Conservation (phyloP, 2,329 filamentous ascomycete genomes). For the Penicillium sp. region DNA sequence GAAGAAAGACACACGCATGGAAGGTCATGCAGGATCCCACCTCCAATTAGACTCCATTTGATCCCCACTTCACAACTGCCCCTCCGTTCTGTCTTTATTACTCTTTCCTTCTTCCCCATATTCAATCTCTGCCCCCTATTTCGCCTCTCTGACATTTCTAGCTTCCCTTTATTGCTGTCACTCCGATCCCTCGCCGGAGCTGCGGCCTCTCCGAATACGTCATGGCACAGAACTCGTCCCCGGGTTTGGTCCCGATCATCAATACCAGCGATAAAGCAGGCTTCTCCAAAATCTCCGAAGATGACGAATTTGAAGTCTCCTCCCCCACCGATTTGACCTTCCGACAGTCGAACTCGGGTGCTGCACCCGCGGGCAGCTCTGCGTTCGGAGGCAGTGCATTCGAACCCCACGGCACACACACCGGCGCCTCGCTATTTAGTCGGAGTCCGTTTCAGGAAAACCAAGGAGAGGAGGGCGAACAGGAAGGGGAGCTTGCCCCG, state of each 20-base stretch:
- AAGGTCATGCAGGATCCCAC: constrained; percentile 6
- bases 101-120: neutral
- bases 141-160: neutral
- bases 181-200: constrained; percentile 27
- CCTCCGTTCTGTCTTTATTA: constrained; percentile 1
- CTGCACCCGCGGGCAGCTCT: constrained; percentile 35
- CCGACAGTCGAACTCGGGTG: constrained; percentile 42
- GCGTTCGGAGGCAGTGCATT: constrained; percentile 44
- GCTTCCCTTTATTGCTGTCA: constrained; percentile 35
- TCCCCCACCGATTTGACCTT: constrained; percentile 71
- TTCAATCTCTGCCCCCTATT: neutral
- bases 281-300: constrained; percentile 68
- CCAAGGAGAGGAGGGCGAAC: constrained; percentile 23
- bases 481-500: constrained; percentile 21
- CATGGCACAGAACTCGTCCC: constrained; percentile 73
- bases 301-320: constrained; percentile 75
- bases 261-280: constrained; percentile 62
- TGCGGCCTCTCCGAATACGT: constrained; percentile 28
- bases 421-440: constrained; percentile 32
- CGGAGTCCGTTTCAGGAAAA: constrained; percentile 34
- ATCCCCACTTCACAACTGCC: constrained; percentile 8
- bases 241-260: constrained; percentile 79
- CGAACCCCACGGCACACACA: constrained; percentile 11
- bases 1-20: constrained; percentile 2
- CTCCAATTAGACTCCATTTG: constrained; percentile 11